phyloP scores from a whole-genome alignment of 2,329 filamentous ascomycete genomes.

The Pseudogymnoascus sp. region DNA sequence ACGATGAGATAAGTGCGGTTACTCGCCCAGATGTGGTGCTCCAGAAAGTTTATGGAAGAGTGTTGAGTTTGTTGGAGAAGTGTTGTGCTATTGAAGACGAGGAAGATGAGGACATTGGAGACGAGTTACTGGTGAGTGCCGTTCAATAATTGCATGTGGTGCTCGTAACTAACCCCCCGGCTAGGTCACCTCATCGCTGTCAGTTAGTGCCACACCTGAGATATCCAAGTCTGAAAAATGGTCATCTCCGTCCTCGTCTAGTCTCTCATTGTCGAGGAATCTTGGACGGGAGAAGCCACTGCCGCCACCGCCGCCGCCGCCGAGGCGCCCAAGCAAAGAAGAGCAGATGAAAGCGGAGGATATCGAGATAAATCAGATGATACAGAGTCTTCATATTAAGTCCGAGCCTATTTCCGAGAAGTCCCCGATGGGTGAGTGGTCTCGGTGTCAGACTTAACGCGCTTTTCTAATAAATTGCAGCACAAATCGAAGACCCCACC shows the following conservation, averaged over 20 bases:
- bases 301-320: neutral
- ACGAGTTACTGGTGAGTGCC: constrained; percentile 36
- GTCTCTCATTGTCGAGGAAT: neutral
- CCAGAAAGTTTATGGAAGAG: constrained; percentile 51
- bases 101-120: constrained; percentile 46
- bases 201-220: neutral
- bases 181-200: neutral
- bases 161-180: neutral
- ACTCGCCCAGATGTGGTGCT: constrained; percentile 46
- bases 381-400: constrained; percentile 4
- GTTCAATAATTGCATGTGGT: neutral
- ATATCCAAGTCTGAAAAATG: neutral
- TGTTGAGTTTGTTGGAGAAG: constrained; percentile 45
- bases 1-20: constrained; percentile 49
- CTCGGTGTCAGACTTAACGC: neutral
- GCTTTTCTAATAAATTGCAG: neutral
- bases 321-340: neutral
- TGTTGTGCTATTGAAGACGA: constrained; percentile 57
- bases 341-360: neutral
- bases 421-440: neutral
- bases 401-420: neutral
- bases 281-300: constrained; percentile 5
- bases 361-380: neutral
- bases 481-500: constrained; percentile 19
- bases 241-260: neutral